Conservation (phyloP, 768 basidiomycete species). For the Hemileccinum impolitum region DNA sequence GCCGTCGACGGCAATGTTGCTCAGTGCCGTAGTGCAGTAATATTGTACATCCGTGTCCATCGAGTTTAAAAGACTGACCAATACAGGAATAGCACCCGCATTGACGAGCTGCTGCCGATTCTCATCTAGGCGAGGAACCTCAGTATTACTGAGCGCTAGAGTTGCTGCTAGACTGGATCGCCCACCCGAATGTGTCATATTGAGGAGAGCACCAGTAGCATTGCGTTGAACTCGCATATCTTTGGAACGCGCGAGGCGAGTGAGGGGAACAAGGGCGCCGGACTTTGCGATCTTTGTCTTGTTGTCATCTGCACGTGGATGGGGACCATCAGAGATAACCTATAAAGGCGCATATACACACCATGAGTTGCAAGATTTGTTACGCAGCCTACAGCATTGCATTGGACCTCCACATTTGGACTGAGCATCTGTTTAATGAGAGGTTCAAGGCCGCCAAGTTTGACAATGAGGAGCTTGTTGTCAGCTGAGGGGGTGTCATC, state of each 20-base stretch:
- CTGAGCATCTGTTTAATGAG: conserved; percentile 98
- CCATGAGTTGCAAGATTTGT: conserved; percentile 99
- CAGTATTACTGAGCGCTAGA: neutral
- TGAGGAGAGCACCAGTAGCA: conserved; percentile 94
- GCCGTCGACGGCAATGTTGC: conserved; percentile 98
- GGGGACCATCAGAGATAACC: conserved; percentile 6
- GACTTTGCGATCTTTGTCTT: conserved; percentile 99
- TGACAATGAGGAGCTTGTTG: conserved; percentile 98
- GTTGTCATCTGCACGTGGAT: conserved; percentile 76
- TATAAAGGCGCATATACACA: conserved; percentile 34
- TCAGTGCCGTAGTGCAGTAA: conserved; percentile 97
- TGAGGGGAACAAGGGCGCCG: conserved; percentile 95
- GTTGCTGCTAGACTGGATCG: neutral
- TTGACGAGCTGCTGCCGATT: conserved; percentile 98
- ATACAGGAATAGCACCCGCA: conserved; percentile 96
- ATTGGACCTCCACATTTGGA: conserved; percentile 98
- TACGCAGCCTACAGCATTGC: conserved; percentile 98
- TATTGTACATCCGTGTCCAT: conserved; percentile 99
- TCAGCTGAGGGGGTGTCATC: conserved; percentile 58
- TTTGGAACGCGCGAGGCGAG: conserved; percentile 92
- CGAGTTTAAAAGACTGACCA: conserved; percentile 90
- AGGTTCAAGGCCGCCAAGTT: conserved; percentile 95
- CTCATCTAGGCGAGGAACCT: conserved; percentile 62
- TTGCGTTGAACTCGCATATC: conserved; percentile 99
- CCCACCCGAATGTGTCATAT: conserved; percentile 98